These are phyloP conservation scores for Trametes coccinea DNA, from an alignment of 768 basidiomycete species.

Conservation along the genomic window DNA sequence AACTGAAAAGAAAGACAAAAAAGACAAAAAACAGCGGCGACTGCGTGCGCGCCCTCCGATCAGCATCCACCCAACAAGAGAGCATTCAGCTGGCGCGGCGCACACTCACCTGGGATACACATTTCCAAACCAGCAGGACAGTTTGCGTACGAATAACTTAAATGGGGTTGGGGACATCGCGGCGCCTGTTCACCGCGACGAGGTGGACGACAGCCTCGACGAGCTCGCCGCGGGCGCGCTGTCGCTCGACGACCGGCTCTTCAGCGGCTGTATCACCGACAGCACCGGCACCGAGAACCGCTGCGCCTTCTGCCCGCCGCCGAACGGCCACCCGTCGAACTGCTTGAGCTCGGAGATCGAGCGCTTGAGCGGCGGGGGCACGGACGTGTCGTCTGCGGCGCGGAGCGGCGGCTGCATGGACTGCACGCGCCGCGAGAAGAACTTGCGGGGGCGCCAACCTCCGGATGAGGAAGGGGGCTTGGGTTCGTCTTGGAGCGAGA, in stretches of 20 bases:
- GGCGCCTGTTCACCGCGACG: neutral
- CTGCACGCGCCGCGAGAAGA: constrained; percentile 24
- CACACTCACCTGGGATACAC: constrained; percentile 3
- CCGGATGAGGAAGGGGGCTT: constrained; percentile 5
- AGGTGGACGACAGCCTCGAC: constrained; percentile 6
- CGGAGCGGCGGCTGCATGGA: constrained; percentile 27
- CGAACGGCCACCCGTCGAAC: constrained; percentile 27
- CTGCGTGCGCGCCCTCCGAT: too few relatives aligned
- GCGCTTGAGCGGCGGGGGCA: constrained; percentile 14
- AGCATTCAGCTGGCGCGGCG: too few relatives aligned
- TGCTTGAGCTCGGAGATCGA: constrained; percentile 20
- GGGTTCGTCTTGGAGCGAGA: constrained; percentile 11
- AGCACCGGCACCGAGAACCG: constrained; percentile 21
- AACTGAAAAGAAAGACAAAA: too few relatives aligned
- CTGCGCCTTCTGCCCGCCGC: constrained; percentile 10
- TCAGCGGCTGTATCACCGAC: constrained; percentile 11
- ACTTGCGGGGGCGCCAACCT: constrained; percentile 6
- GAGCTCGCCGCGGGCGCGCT: constrained; percentile 15
- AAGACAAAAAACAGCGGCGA: too few relatives aligned
- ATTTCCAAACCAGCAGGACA: constrained; percentile 6
- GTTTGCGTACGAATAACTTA: constrained; percentile 6
- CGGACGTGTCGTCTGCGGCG: constrained; percentile 7
- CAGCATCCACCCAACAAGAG: too few relatives aligned
- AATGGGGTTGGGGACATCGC: neutral
- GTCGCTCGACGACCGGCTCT: constrained; percentile 11